Conservation (phyloP, 176 grass and related monocot species). For the Musa beccarii region DNA sequence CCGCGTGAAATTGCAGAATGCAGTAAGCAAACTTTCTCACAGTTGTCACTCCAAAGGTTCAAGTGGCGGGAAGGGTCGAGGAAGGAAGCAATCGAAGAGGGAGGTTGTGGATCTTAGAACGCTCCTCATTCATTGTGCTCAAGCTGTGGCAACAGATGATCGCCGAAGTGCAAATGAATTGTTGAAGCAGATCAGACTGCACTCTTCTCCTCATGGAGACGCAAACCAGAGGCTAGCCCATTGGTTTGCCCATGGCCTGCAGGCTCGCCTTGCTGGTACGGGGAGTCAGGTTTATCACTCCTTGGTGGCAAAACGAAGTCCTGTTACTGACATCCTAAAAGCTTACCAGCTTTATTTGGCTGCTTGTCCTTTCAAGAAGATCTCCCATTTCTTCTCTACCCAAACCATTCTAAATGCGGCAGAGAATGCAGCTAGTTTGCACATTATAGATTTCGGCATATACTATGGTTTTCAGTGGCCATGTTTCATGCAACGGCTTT, state of each 20-base stretch:
- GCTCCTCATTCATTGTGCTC: slow-evolving; percentile 3
- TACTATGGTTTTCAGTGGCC: slow-evolving; percentile 38
- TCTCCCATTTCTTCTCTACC: background rate
- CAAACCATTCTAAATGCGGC: slow-evolving; percentile 7
- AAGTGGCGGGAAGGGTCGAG: background rate
- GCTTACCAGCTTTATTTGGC: slow-evolving; percentile 26
- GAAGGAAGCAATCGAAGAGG: background rate
- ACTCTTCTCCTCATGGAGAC: slow-evolving; percentile 8
- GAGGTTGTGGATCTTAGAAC: slow-evolving; percentile 6
- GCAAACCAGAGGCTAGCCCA: slow-evolving; percentile 11
- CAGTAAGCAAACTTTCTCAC: slow-evolving; percentile 3
- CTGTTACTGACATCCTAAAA: slow-evolving; percentile 23
- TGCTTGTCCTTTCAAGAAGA: slow-evolving; percentile 18
- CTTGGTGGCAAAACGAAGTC: slow-evolving; percentile 19
- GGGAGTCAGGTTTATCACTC: slow-evolving; percentile 23
- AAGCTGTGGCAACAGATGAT: background rate
- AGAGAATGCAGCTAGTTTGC: slow-evolving; percentile 20
- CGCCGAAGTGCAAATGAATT: background rate
- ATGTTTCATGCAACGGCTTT: slow-evolving; percentile 6
- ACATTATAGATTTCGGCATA: slow-evolving; percentile 33
- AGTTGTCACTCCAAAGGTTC: background rate
- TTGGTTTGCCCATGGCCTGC: slow-evolving; percentile 6
- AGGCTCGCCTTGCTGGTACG: slow-evolving; percentile 8
- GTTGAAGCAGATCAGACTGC: slow-evolving; percentile 6
- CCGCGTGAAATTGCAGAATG: slow-evolving; percentile 3